These are phyloP conservation scores for Cryptococcus hybrid DNA, from an alignment of 1,284 basidiomycete species.

Conservation along the genomic window DNA sequence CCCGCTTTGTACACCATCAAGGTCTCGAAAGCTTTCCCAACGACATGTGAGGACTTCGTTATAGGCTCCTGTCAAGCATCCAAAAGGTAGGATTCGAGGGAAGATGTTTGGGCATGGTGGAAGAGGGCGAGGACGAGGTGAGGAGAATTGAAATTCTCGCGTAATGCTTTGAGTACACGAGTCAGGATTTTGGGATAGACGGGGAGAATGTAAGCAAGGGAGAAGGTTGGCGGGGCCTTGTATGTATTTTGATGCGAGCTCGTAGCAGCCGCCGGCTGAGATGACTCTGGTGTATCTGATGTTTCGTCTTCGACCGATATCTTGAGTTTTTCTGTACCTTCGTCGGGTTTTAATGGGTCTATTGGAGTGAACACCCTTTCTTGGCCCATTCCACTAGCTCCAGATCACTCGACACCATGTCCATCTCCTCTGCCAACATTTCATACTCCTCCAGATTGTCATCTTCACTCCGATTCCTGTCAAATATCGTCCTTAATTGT, in stretches of 20 bases:
- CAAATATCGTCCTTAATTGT: constrained; percentile 6
- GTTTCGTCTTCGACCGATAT: too few species aligned
- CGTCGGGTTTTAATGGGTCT: too few species aligned
- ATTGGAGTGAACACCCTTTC: too few species aligned
- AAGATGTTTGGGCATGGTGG: constrained; percentile 67
- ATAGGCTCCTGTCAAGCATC: constrained; percentile 78
- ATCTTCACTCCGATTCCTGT: constrained; percentile 18
- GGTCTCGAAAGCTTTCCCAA: constrained; percentile 77
- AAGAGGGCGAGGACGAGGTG: constrained; percentile 81
- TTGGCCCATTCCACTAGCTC: constrained; percentile 74
- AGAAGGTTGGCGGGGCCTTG: too few species aligned
- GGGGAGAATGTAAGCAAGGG: constrained; percentile 21
- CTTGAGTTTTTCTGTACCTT: too few species aligned
- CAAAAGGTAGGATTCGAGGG: constrained; percentile 77
- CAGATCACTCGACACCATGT: constrained; percentile 65
- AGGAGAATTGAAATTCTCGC: constrained; percentile 71
- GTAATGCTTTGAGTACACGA: constrained; percentile 68
- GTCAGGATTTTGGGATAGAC: constrained; percentile 73
- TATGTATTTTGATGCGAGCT: too few species aligned
- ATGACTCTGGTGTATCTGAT: too few species aligned
- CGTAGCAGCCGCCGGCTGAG: too few species aligned
- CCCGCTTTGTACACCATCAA: constrained; percentile 68
- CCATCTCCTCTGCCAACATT: constrained; percentile 70
- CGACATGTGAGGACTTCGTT: constrained; percentile 77
- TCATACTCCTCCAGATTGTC: constrained; percentile 56